Conservation (phyloP, 495 filamentous ascomycete genomes). For the Xylaria venustula region DNA sequence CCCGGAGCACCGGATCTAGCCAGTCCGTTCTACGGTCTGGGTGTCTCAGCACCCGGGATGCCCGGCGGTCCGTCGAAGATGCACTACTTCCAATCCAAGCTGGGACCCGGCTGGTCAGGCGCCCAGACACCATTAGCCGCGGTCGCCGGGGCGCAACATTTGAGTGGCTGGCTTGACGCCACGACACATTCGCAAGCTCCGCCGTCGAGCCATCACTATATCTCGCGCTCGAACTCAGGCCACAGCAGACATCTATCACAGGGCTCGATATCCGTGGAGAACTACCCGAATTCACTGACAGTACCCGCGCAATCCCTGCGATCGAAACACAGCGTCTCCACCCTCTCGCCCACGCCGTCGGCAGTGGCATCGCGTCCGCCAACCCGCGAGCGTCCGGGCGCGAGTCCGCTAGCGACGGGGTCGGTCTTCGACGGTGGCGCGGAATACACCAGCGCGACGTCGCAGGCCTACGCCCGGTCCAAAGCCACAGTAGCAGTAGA, state of each 20-base stretch:
- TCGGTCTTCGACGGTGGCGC: constrained; percentile 17
- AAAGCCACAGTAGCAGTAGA: constrained; percentile 13
- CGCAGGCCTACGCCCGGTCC: constrained; percentile 11
- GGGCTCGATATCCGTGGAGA: constrained; percentile 42
- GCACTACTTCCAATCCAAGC: constrained; percentile 85
- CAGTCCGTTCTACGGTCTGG: constrained; percentile 64
- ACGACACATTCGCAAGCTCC: neutral
- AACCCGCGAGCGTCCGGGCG: constrained; percentile 36
- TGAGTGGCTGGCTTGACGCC: constrained; percentile 40
- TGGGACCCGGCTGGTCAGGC: constrained; percentile 75
- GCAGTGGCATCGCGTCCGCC: constrained; percentile 47
- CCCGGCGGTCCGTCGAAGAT: constrained; percentile 85
- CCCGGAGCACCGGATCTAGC: constrained; percentile 48
- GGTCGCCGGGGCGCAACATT: constrained; percentile 65
- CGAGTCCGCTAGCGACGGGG: constrained; percentile 12
- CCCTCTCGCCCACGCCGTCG: constrained; percentile 46
- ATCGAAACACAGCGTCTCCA: constrained; percentile 55
- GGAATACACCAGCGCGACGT: neutral
- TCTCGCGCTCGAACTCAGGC: constrained; percentile 7
- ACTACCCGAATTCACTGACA: constrained; percentile 31
- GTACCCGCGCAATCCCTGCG: constrained; percentile 27
- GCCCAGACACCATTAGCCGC: constrained; percentile 84
- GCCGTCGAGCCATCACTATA: neutral
- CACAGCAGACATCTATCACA: constrained; percentile 45
- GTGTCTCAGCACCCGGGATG: constrained; percentile 60